These are phyloP conservation scores for Halenospora varia DNA, from an alignment of 495 filamentous ascomycete genomes.

Conservation along the genomic window DNA sequence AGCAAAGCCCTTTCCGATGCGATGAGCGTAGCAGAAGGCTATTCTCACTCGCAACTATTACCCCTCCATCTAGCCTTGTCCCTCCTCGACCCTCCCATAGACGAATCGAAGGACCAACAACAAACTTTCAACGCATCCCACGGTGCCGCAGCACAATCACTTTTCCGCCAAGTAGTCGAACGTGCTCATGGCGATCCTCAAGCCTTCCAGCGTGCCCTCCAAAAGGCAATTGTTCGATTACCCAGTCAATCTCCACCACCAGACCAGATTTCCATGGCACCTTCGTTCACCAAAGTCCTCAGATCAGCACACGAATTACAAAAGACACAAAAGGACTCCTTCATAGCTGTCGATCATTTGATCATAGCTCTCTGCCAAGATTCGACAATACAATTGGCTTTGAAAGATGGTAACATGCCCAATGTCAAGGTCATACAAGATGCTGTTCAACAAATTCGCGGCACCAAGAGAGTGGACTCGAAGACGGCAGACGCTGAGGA, in stretches of 20 bases:
- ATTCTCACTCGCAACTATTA: slow-evolving; percentile 83
- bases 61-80: slow-evolving; percentile 86
- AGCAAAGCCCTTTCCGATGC: slow-evolving; percentile 84
- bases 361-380: slow-evolving; percentile 83
- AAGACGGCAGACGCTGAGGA: slow-evolving; percentile 88
- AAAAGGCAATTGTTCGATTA: slow-evolving; percentile 84
- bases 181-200: slow-evolving; percentile 91
- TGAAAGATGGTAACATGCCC: slow-evolving; percentile 86
- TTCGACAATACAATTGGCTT: slow-evolving; percentile 59
- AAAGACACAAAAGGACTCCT: slow-evolving; percentile 94
- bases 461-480: slow-evolving; percentile 86
- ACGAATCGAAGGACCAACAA: slow-evolving; percentile 73
- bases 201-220: slow-evolving; percentile 78
- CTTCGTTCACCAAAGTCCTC: slow-evolving; percentile 75
- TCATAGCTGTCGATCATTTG: slow-evolving; percentile 88
- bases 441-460: slow-evolving; percentile 83
- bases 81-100: slow-evolving; percentile 77
- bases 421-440: slow-evolving; percentile 86
- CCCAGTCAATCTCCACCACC: slow-evolving; percentile 94
- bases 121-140: slow-evolving; percentile 56
- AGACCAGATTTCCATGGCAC: slow-evolving; percentile 75
- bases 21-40: slow-evolving; percentile 75
- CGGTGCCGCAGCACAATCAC: slow-evolving; percentile 52
- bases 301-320: slow-evolving; percentile 83
- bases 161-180: slow-evolving; percentile 92